These are phyloP conservation scores for Thalassiosira profunda DNA, from an alignment of 108 stramenopile genomes.

Conservation along the genomic window DNA sequence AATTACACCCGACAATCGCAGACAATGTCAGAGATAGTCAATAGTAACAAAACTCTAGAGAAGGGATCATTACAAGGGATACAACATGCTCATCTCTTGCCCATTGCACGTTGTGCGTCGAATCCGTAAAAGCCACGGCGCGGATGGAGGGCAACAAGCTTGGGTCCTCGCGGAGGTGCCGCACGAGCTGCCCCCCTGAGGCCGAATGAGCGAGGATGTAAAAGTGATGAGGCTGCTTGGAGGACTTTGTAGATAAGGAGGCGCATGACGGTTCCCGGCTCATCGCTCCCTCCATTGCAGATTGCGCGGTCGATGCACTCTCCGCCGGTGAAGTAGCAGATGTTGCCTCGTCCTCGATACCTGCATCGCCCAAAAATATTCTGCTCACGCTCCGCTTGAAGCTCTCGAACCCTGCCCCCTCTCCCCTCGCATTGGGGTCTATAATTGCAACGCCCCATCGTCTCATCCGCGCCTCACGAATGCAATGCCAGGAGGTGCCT, in stretches of 20 bases:
- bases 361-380: slow-evolving; percentile 15
- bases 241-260: neutral
- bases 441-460: slow-evolving; percentile 28
- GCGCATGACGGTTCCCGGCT: neutral
- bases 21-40: too few relatives aligned
- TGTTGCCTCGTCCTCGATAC: neutral
- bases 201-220: slow-evolving; percentile 50
- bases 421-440: slow-evolving; percentile 38
- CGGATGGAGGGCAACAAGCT: slow-evolving; percentile 60
- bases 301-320: neutral
- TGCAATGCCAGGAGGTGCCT: slow-evolving; percentile 36
- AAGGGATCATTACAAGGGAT: too few relatives aligned
- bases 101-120: slow-evolving; percentile 91
- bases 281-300: too few relatives aligned
- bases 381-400: slow-evolving; percentile 27
- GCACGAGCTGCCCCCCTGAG: slow-evolving; percentile 34
- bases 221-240: neutral
- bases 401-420: slow-evolving; percentile 30
- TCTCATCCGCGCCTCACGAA: slow-evolving; percentile 32
- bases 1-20: too few relatives aligned
- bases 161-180: slow-evolving; percentile 41
- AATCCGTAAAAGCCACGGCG: slow-evolving; percentile 86
- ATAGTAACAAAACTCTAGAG: too few relatives aligned
- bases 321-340: neutral
- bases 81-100: too few relatives aligned